Evolutionary conservation across 2,329 filamentous ascomycete species (phyloP).

Genomic region (Rhinocladiella similis): DNA sequence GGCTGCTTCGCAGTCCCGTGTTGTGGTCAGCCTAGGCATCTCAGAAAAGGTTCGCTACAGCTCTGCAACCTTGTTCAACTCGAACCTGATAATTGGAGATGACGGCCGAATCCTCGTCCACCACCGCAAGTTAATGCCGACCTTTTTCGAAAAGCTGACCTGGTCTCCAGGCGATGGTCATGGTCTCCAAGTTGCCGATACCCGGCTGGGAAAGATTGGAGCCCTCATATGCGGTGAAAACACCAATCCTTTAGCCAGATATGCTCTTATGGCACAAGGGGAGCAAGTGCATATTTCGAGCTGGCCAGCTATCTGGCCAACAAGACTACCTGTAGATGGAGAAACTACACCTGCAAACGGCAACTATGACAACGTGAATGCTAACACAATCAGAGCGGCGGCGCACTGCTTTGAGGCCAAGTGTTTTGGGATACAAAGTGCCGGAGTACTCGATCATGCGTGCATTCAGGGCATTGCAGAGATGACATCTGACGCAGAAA

Average conservation of each 20-base stretch:
- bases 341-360: slow-evolving; percentile 17
- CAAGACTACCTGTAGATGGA: slow-evolving; percentile 31
- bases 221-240: slow-evolving; percentile 59
- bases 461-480: slow-evolving; percentile 38
- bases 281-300: slow-evolving; percentile 58
- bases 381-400: slow-evolving; percentile 54
- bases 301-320: slow-evolving; percentile 59
- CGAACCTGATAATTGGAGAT: slow-evolving; percentile 49
- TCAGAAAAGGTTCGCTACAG: slow-evolving; percentile 49
- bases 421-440: slow-evolving; percentile 55
- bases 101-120: slow-evolving; percentile 51
- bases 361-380: slow-evolving; percentile 57
- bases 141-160: slow-evolving; percentile 58
- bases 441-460: slow-evolving; percentile 44
- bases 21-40: slow-evolving; percentile 52
- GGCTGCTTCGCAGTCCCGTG: slow-evolving; percentile 38
- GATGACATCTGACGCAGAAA: slow-evolving; percentile 32
- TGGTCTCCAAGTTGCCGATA: slow-evolving; percentile 50
- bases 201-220: slow-evolving; percentile 49
- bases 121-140: slow-evolving; percentile 57
- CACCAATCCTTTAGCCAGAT: slow-evolving; percentile 57
- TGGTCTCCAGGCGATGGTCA: slow-evolving; percentile 56
- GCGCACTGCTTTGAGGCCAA: slow-evolving; percentile 62
- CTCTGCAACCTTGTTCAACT: slow-evolving; percentile 52
- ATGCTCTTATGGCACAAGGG: slow-evolving; percentile 54